phyloP scores from a whole-genome alignment of 2,329 filamentous ascomycete species.

The Colletotrichum sp. region DNA sequence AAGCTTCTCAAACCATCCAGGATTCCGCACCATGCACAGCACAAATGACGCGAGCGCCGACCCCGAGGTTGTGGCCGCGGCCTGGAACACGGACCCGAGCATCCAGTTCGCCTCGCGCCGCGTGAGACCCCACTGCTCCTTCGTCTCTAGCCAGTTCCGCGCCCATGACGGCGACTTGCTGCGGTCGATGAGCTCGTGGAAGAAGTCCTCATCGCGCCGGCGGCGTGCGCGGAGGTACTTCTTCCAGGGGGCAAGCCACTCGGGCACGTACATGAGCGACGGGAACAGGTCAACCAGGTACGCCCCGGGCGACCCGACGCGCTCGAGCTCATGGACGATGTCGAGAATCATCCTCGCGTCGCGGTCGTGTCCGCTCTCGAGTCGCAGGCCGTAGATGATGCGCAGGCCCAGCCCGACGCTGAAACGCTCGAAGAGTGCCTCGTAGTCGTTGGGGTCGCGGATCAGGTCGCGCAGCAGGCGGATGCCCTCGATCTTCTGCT shows the following conservation, averaged over 20 bases:
- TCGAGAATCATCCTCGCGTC: conserved; percentile 33
- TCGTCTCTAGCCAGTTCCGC: background rate
- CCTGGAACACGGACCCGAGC: conserved; percentile 37
- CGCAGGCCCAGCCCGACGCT: conserved; percentile 44
- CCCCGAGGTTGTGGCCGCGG: conserved; percentile 40
- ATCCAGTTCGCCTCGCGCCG: conserved; percentile 31
- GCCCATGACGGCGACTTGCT: conserved; percentile 13
- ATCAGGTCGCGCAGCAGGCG: conserved; percentile 36
- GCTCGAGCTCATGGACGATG: conserved; percentile 37
- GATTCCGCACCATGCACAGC: conserved; percentile 32
- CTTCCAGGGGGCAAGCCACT: conserved; percentile 28
- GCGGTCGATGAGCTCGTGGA: conserved; percentile 6
- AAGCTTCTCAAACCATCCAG: conserved; percentile 36
- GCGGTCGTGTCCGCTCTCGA: conserved; percentile 37
- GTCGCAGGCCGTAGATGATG: conserved; percentile 39
- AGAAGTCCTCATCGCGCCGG: conserved; percentile 16
- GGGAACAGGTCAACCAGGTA: conserved; percentile 39
- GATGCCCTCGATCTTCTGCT: conserved; percentile 34
- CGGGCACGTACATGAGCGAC: conserved; percentile 31
- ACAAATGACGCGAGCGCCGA: conserved; percentile 31
- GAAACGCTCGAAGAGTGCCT: conserved; percentile 43
- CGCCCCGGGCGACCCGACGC: conserved; percentile 30
- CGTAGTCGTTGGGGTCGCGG: conserved; percentile 36
- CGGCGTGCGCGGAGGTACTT: conserved; percentile 17
- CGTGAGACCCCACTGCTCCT: conserved; percentile 18